phyloP scores from a whole-genome alignment of 1,284 basidiomycete species.

The Mycena sp. region DNA sequence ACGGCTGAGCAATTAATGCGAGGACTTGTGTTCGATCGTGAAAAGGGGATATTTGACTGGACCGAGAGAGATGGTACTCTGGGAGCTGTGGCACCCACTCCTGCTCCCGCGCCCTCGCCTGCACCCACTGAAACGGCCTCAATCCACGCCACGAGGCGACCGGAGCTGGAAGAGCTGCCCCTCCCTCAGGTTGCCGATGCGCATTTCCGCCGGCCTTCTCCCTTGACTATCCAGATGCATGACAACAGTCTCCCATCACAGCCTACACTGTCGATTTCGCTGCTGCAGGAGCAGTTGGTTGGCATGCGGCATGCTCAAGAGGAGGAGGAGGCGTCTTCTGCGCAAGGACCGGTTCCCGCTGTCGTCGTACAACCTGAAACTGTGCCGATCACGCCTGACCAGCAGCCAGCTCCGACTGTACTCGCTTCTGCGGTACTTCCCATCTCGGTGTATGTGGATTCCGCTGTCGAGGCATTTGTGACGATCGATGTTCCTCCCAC shows the following conservation, averaged over 20 bases:
- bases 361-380: too few relatives aligned
- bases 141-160: neutral
- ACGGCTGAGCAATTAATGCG: slow-evolving; percentile 44
- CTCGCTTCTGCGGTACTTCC: too few relatives aligned
- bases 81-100: too few relatives aligned
- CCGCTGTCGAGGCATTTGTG: too few relatives aligned
- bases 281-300: neutral
- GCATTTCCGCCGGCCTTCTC: slow-evolving; percentile 12
- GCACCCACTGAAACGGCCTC: neutral
- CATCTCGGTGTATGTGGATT: too few relatives aligned
- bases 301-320: neutral
- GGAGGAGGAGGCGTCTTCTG: neutral
- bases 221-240: slow-evolving; percentile 10
- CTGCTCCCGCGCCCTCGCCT: neutral
- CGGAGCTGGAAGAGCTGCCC: neutral
- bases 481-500: too few relatives aligned
- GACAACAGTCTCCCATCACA: too few relatives aligned
- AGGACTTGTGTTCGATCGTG: slow-evolving; percentile 34
- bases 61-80: slow-evolving; percentile 6
- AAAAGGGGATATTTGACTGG: slow-evolving; percentile 26
- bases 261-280: neutral
- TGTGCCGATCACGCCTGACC: too few relatives aligned
- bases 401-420: too few relatives aligned
- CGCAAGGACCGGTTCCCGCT: too few relatives aligned
- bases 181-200: slow-evolving; percentile 18